phyloP scores from a whole-genome alignment of 2,329 filamentous ascomycete genomes.

The Fusarium sp. region DNA sequence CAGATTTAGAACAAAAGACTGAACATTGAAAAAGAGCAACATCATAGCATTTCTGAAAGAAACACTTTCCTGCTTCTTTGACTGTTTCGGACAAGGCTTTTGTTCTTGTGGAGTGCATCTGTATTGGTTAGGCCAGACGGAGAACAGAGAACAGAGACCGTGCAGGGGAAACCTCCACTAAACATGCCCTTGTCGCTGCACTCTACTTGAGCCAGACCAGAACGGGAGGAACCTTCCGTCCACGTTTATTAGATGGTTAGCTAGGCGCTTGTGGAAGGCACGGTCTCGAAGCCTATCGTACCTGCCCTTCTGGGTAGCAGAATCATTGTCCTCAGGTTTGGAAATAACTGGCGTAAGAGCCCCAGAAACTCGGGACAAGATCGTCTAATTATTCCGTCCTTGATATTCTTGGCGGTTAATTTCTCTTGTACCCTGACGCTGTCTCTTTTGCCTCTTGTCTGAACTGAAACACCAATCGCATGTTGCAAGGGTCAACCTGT shows the following conservation, averaged over 20 bases:
- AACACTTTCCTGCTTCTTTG: constrained; percentile 17
- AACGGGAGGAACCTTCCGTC: constrained; percentile 21
- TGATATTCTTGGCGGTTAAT: background rate
- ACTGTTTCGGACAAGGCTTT: constrained; percentile 28
- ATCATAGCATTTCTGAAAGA: background rate
- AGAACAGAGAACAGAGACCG: background rate
- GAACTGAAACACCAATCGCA: constrained; percentile 30
- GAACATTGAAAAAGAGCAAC: background rate
- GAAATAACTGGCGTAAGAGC: background rate
- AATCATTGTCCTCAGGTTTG: background rate
- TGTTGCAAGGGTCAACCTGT: constrained; percentile 1
- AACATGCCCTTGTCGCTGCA: constrained; percentile 15
- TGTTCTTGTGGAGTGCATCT: constrained; percentile 1
- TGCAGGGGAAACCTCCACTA: constrained; percentile 5
- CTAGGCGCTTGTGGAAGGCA: constrained; percentile 12
- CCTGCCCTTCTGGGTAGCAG: background rate
- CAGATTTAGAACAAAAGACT: constrained; percentile 1
- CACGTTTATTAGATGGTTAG: constrained; percentile 5
- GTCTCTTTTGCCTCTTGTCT: background rate
- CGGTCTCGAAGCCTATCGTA: constrained; percentile 1
- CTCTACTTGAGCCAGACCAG: constrained; percentile 13
- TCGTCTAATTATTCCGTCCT: background rate
- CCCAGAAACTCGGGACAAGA: background rate
- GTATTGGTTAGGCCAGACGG: background rate
- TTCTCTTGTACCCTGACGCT: background rate